A percentile compares a stretch with the other conserved stretches of the same genome.
These are phyloP conservation scores for Candida ipomoeae DNA, from an alignment of 805 yeast genomes.

Conservation along the genomic window DNA sequence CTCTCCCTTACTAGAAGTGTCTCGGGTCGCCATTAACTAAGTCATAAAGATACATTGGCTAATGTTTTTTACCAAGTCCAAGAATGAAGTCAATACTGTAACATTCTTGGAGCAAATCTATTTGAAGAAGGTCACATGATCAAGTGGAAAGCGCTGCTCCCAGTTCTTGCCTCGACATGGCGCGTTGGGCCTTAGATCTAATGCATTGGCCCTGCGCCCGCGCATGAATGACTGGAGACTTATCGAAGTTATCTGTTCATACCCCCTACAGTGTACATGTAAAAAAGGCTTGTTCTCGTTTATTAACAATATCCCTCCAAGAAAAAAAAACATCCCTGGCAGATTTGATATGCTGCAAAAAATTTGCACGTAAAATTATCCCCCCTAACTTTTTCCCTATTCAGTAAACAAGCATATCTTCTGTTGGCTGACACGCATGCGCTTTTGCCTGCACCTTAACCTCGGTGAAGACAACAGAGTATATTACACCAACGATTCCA, in stretches of 20 bases:
- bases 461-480: constrained; percentile 3
- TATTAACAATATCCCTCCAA: too few species aligned
- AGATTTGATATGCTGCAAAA: too few species aligned
- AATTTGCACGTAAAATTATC: background rate
- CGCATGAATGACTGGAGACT: background rate
- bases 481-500: background rate
- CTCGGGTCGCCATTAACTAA: background rate
- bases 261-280: background rate
- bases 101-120: background rate
- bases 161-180: background rate
- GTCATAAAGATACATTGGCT: background rate
- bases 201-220: background rate
- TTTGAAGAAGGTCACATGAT: background rate
- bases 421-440: background rate
- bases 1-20: background rate
- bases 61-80: too few species aligned
- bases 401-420: background rate
- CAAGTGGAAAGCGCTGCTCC: background rate
- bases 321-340: too few species aligned
- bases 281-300: background rate
- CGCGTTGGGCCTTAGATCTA: background rate
- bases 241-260: background rate
- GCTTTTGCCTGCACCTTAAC: constrained; percentile 3
- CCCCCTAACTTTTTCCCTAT: background rate
- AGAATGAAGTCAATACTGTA: background rate